Evolutionary conservation across 495 filamentous ascomycete genomes (phyloP).

Genomic region (Lasiosphaeris hirsuta): DNA sequence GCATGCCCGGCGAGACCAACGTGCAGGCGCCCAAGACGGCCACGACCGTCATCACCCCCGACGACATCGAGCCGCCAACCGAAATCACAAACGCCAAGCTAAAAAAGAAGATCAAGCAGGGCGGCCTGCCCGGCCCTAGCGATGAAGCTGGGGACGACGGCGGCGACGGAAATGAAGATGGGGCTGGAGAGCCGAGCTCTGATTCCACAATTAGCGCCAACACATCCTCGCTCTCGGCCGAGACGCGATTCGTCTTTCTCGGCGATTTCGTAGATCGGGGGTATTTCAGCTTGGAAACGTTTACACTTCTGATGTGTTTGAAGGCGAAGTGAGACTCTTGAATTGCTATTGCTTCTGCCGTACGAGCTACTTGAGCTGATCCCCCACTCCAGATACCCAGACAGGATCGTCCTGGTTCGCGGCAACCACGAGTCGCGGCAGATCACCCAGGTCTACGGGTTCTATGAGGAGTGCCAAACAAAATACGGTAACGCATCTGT

Average conservation of each 20-base stretch:
- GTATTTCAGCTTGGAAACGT: constrained; percentile 96
- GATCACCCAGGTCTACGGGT: constrained; percentile 98
- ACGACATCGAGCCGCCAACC: constrained; percentile 82
- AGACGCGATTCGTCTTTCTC: constrained; percentile 90
- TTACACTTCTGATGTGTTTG: constrained; percentile 90
- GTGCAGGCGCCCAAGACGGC: constrained; percentile 61
- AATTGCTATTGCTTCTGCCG: background rate
- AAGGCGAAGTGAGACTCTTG: constrained; percentile 75
- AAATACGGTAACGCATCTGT: constrained; percentile 98
- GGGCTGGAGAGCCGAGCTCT: constrained; percentile 44
- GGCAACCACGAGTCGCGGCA: constrained; percentile 98
- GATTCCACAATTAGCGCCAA: constrained; percentile 41
- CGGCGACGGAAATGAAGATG: constrained; percentile 40
- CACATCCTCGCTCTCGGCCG: constrained; percentile 53
- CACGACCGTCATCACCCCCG: constrained; percentile 69
- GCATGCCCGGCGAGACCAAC: constrained; percentile 79
- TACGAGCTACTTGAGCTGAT: constrained; percentile 22
- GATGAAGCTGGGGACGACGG: constrained; percentile 25
- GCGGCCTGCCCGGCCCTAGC: constrained; percentile 32
- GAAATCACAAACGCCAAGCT: constrained; percentile 81
- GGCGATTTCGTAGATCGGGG: constrained; percentile 97
- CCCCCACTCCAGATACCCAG: constrained; percentile 67
- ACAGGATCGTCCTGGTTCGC: constrained; percentile 90
- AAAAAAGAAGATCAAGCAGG: constrained; percentile 66
- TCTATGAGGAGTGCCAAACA: constrained; percentile 96